These are phyloP conservation scores for Teratosphaeria nubilosa DNA, from an alignment of 2,329 filamentous ascomycete genomes.

Conservation along the genomic window DNA sequence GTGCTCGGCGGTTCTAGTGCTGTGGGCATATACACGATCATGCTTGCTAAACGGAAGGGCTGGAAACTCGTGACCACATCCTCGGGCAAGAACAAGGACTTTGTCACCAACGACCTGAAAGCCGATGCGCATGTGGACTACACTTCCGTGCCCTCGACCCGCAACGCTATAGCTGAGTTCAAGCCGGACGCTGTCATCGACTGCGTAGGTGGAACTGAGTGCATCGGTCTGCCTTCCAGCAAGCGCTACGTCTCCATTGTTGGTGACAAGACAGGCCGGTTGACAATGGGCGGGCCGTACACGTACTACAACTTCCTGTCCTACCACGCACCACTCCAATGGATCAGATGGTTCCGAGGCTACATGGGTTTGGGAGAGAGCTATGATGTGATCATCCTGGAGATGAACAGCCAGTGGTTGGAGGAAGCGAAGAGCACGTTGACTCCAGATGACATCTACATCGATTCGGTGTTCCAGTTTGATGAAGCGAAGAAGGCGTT, in stretches of 20 bases:
- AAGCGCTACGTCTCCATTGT: slow-evolving; percentile 42
- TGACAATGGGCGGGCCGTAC: slow-evolving; percentile 24
- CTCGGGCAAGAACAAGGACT: slow-evolving; percentile 46
- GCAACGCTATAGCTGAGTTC: slow-evolving; percentile 38
- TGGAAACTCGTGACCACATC: slow-evolving; percentile 40
- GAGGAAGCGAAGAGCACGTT: slow-evolving; percentile 43
- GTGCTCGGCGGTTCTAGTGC: slow-evolving; percentile 23
- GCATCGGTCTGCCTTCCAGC: slow-evolving; percentile 27
- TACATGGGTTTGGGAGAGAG: slow-evolving; percentile 25
- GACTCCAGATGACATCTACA: slow-evolving; percentile 38
- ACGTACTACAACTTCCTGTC: slow-evolving; percentile 21
- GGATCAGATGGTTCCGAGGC: slow-evolving; percentile 28
- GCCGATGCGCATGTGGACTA: slow-evolving; percentile 58
- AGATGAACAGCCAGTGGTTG: slow-evolving; percentile 38
- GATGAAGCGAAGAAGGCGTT: slow-evolving; percentile 39
- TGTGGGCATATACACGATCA: slow-evolving; percentile 25
- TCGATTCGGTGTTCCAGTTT: slow-evolving; percentile 49
- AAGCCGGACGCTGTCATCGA: slow-evolving; percentile 49
- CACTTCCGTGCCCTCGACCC: slow-evolving; percentile 37
- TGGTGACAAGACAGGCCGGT: slow-evolving; percentile 26
- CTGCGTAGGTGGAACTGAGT: slow-evolving; percentile 42
- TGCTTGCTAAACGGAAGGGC: slow-evolving; percentile 21
- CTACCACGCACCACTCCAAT: slow-evolving; percentile 18
- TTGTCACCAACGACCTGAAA: slow-evolving; percentile 45
- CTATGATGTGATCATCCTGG: slow-evolving; percentile 34